Evolutionary conservation across 1,284 basidiomycete species (phyloP), one percentile per base, ranked within the genome.

Genomic region (Ustilago xerochloae): DNA sequence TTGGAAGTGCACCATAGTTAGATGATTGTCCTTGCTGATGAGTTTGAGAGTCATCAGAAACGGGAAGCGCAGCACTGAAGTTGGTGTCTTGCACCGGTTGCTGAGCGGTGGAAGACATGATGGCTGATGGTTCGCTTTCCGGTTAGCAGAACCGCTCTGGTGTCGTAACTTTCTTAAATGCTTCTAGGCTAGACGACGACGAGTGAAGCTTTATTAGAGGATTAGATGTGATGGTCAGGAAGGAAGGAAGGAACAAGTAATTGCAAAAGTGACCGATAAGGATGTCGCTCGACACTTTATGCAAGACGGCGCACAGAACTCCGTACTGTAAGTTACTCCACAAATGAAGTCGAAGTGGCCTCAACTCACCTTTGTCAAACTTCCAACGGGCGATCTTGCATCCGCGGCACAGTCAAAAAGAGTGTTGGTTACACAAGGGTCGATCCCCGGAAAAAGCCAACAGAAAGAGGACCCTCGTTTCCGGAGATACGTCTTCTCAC

Each of bases 51-150:
- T 48, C 46, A n/a, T 48, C 30, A 18, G 46, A 28, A 12, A 12
- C n/a, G 13, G 35, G 3, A 10, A 43, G 41, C 22, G 41, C 41
- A 43, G 41, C 22, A n/a, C 32, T 47, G 28, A 63, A 64, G 59
- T 48, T 60, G 46, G 65, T 63, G 15, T 64, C 67, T 35, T 70
- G 67, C 38, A 70, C 67, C 48, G 55, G 16, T 38, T 26, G 45
- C 15, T 47, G 51, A 13, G 57, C 12, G 8, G 47, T 18, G 41
- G 49, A 43, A 18, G 41, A 43, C 41, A 43, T 43, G 41, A 13
- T 24, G 12, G 41, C 41, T 9, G 10, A 6, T 13, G 4, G 6
- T 24, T 26, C n/a, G n/a, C 4, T 6, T 24, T 13, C 41, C 20
- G 4, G 22, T 3, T 7, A 18, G 38, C 2, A 18, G n/a, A 15